Conservation (phyloP, 2,329 filamentous ascomycete species). For the Decorospora gaudefroyi region DNA sequence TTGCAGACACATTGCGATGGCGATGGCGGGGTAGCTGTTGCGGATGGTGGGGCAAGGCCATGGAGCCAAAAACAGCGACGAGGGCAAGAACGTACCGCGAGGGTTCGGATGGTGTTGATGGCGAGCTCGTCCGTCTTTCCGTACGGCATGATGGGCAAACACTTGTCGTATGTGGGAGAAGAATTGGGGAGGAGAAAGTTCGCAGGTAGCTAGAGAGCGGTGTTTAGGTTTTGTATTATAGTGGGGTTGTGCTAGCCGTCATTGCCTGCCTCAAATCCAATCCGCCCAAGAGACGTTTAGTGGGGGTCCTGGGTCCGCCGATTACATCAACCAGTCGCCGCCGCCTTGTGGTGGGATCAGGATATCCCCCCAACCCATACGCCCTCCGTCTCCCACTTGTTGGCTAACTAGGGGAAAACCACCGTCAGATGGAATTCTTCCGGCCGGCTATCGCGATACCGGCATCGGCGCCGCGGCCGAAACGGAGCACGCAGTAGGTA, state of each 20-base stretch:
- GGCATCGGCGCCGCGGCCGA: conserved; percentile 35
- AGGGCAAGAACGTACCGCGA: conserved; percentile 73
- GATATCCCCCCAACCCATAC: too few species aligned
- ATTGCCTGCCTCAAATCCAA: conserved; percentile 15
- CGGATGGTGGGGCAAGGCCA: conserved; percentile 23
- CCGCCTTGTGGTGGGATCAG: too few species aligned
- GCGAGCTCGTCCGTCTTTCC: conserved; percentile 84
- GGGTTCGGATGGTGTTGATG: conserved; percentile 96
- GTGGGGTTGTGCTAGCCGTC: conserved; percentile 17
- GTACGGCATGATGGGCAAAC: conserved; percentile 74
- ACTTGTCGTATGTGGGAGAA: conserved; percentile 19
- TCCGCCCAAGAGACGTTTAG: conserved; percentile 10
- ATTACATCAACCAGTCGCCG: conserved; percentile 20
- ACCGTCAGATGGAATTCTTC: conserved; percentile 26
- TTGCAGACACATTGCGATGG: conserved; percentile 5
- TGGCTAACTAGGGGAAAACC: background rate
- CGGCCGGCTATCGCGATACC: conserved; percentile 25
- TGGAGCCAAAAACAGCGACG: conserved; percentile 11
- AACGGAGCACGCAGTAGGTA: conserved; percentile 23
- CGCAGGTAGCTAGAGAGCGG: conserved; percentile 15
- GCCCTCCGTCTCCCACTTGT: conserved; percentile 3
- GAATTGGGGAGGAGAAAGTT: conserved; percentile 20
- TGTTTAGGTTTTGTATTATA: conserved; percentile 28
- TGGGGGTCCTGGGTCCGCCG: conserved; percentile 19
- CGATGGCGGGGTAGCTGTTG: conserved; percentile 38